Conservation (phyloP, 148 eudicot genomes). For the Fallopia convolvulus region DNA sequence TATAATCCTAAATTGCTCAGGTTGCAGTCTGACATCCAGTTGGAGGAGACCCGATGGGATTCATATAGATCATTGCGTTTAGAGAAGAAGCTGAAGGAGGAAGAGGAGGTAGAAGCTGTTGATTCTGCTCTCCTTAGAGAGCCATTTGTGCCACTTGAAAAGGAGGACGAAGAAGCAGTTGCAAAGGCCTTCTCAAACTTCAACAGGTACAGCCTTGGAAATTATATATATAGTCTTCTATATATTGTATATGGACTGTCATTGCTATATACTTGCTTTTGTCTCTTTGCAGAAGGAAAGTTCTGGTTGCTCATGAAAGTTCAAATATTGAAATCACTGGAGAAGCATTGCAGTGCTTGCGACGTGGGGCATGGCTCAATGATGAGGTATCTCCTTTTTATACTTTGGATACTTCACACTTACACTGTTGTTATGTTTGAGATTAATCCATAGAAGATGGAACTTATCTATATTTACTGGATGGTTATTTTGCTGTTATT, state of each 20-base stretch:
- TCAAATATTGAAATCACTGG: slow-evolving; percentile 86
- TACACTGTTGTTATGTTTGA: not conserved
- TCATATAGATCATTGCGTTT: slow-evolving; percentile 17
- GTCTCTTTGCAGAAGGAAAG: slow-evolving; percentile 39
- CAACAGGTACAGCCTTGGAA: slow-evolving; percentile 34
- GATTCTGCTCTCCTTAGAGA: slow-evolving; percentile 24
- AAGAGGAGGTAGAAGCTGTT: slow-evolving; percentile 24
- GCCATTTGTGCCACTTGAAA: slow-evolving; percentile 55
- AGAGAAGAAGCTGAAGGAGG: slow-evolving; percentile 31
- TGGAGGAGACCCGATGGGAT: slow-evolving; percentile 20
- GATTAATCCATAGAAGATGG: not conserved
- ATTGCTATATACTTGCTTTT: not conserved
- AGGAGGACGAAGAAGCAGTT: slow-evolving; percentile 59
- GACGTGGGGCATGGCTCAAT: slow-evolving; percentile 76
- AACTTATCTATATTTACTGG: not conserved
- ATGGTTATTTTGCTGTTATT: slow-evolving; percentile 11
- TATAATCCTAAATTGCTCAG: slow-evolving; percentile 19
- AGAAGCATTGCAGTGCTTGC: slow-evolving; percentile 65
- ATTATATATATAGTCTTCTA: slow-evolving; percentile 7
- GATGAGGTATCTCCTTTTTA: slow-evolving; percentile 54
- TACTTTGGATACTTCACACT: too few relatives aligned
- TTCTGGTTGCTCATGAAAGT: slow-evolving; percentile 62
- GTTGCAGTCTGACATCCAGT: slow-evolving; percentile 34
- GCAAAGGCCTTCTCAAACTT: slow-evolving; percentile 38
- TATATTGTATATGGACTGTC: not conserved